Evolutionary conservation across 1,139 yeast species (phyloP), one percentile per base, ranked within the genome.

Genomic region (Hanseniaspora sp.): DNA sequence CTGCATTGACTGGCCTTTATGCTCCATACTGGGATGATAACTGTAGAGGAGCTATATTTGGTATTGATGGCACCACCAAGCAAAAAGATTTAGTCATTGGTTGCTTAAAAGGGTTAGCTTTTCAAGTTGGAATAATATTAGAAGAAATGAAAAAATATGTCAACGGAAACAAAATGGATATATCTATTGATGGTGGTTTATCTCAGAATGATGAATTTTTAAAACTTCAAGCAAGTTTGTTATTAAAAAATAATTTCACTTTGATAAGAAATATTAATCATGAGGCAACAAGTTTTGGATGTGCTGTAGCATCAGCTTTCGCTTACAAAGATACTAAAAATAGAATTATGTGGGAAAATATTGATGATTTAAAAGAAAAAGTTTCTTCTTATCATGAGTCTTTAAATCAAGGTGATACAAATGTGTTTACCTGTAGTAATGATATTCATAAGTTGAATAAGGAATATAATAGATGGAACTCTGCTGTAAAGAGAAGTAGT

Each of bases 21-120:
- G 95, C 96, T 3, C 97, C 97, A 23, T 88, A 90, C 72, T 90
- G 97, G 97, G 87, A 86, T 64, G 79, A 94, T 18, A 87, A 86
- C 53, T 90, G 96, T 9, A 80, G 95, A 63, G 97, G 96, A 57
- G 83, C 96, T 46, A 85, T 90, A 54, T 82, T 87, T 67, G 97
- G 97, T 48, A 78, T 90, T 75, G 86, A 96, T 6, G 95, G 87
- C 66, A 87, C 80, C 70, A 84, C 96, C 38, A 78, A 85, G 17
- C 82, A 94, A 37, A 79, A 88, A 44, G 96, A 90, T 69, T 81
- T 90, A 64, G 95, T 95, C 13, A 78, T 96, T 61, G 96, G 96
- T 5, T 95, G 96, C 5, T 76, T 90, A 58, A 96, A 90, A 69
- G 96, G 96, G 60, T 94, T 88, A 48, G 88, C 96, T 69, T 90